A percentile compares a stretch with the other conserved stretches of the same genome.
Evolutionary conservation across 1,139 yeast species (phyloP).

Genomic region (Suhomyces bokatorum): DNA sequence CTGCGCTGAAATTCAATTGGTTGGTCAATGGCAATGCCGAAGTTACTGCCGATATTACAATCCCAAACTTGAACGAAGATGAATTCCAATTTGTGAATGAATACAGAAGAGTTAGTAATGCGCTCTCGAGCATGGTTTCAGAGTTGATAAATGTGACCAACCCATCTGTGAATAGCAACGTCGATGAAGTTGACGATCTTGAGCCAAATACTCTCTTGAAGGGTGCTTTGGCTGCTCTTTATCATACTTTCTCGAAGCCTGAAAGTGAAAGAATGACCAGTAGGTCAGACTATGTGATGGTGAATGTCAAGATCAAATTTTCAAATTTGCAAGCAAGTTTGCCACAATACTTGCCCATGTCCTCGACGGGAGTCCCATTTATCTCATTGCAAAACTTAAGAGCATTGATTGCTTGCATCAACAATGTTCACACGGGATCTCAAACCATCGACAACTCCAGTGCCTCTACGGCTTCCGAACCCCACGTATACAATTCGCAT

Average conservation of each 20-base stretch:
- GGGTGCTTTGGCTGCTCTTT: constrained; percentile 46
- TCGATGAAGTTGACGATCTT: constrained; percentile 11
- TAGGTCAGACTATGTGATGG: constrained; percentile 54
- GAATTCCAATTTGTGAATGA: constrained; percentile 27
- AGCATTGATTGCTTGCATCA: constrained; percentile 61
- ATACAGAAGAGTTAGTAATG: constrained; percentile 28
- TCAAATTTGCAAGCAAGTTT: constrained; percentile 59
- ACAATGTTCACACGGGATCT: constrained; percentile 23
- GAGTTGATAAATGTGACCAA: constrained; percentile 28
- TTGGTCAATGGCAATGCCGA: constrained; percentile 69
- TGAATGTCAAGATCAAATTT: constrained; percentile 65
- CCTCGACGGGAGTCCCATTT: constrained; percentile 54
- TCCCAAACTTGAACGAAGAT: constrained; percentile 45
- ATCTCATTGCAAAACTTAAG: constrained; percentile 59
- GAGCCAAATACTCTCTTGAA: constrained; percentile 35
- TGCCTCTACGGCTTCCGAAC: constrained; percentile 3
- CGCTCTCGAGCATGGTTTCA: constrained; percentile 28
- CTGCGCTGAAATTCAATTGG: constrained; percentile 63
- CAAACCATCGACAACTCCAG: constrained; percentile 6
- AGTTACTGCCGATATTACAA: constrained; percentile 65
- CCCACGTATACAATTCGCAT: constrained; percentile 11
- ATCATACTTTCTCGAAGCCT: constrained; percentile 39
- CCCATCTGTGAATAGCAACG: constrained; percentile 6
- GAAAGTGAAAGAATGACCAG: constrained; percentile 4
- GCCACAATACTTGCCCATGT: constrained; percentile 57